Evolutionary conservation across 805 yeast species (phyloP), one percentile per base, ranked within the genome.

Genomic region (Huiozyma sinensis): DNA sequence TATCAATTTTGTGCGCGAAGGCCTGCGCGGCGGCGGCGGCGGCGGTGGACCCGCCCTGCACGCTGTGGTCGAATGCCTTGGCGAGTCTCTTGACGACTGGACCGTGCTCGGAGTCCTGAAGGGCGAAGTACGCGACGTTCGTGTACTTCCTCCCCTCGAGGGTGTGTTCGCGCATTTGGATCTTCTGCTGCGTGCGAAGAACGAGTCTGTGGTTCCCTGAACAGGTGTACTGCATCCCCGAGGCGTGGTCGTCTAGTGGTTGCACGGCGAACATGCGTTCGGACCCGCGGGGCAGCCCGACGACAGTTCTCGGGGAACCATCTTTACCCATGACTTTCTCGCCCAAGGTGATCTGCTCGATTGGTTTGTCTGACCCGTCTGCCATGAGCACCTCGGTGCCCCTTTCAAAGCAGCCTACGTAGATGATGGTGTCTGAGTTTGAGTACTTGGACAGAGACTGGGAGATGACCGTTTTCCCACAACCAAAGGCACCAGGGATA

Each of bases 401-500:
- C 7, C 35, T 12, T 11, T 30, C 35, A 33, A 36, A 36, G 56
- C 76, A 78, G 47, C 97, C 98, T 44, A 87, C 95, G 61, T 92
- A 92, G 61, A 90, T 83, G 63, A 92, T 92, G 46, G 87, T 83
- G 66, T 92, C 98, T 17, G 97, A 92, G 76, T 92, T 92, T 47
- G 98, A 92, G 70, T 81, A 92, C 68, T 92, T 92, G 52, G 97
- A 90, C 64, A 92, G 74, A 1, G 97, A 87, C 72, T 90, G 98
- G 29, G 98, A 90, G 64, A 90, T 90, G 59, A 90, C 98, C 9
- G 98, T 90, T 66, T 89, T 92, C 68, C 99, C 99, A 70, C 97
- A 92, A 52, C 99, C 99, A 59, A 92, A 92, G 51, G 99, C 99
- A 71, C 99, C 99, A 39, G 99, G 99, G 66, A 92, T 92, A 83